A percentile compares a stretch with the other conserved stretches of the same genome.
Conservation (phyloP, 495 filamentous ascomycete genomes). For the Xylaria intraflava region DNA sequence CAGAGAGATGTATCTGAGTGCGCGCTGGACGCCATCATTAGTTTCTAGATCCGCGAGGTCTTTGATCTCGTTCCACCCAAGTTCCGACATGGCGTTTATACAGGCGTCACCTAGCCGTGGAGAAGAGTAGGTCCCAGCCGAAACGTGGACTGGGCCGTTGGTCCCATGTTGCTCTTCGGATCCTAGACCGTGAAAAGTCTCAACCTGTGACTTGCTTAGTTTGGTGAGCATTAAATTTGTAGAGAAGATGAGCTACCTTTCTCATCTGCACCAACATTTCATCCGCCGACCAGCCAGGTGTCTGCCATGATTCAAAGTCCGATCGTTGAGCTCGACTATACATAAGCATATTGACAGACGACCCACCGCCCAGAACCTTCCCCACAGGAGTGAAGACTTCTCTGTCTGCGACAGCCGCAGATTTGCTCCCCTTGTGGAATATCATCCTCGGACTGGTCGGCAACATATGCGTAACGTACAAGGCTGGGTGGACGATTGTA, state of each 20-base stretch:
- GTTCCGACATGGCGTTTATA: conserved; percentile 27
- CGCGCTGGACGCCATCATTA: conserved; percentile 23
- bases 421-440: background rate
- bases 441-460: background rate
- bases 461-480: no score
- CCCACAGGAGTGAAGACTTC: conserved; percentile 41
- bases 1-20: conserved; percentile 17
- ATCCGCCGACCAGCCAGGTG: conserved; percentile 42
- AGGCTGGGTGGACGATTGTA: no score
- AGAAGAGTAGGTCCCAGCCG: conserved; percentile 28
- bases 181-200: conserved; percentile 35
- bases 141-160: conserved; percentile 41
- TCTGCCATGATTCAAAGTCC: conserved; percentile 45
- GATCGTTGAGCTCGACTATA: conserved; percentile 25
- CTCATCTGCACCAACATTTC: conserved; percentile 43
- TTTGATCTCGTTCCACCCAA: conserved; percentile 34
- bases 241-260: conserved; percentile 31
- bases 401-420: conserved; percentile 28
- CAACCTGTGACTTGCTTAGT: no score
- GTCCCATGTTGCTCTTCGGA: conserved; percentile 30
- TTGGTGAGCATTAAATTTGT: background rate
- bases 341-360: conserved; percentile 50
- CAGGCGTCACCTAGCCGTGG: conserved; percentile 25
- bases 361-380: conserved; percentile 51
- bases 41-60: conserved; percentile 34